Base-by-base conservation (phyloP, 148 eudicot genomes). In the Arctostaphylos glauca region DNA sequence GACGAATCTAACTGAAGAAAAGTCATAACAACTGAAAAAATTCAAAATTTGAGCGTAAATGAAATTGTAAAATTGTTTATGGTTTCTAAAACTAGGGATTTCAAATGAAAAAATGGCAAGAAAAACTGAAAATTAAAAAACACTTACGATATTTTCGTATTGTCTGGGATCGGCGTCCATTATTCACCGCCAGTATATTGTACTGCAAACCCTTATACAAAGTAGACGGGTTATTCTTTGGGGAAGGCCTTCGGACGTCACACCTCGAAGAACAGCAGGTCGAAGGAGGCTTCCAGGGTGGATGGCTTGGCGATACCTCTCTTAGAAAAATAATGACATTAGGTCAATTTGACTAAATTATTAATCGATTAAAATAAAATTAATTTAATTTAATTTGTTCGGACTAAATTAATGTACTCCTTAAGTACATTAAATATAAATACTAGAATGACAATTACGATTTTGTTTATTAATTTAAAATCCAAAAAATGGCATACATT, bases 81-180 rank as follows among this genome's bases (percentile, higher is more conserved):
- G 21, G 18, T 72, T 73, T 19, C 66, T 52, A 6, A 38, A 8
- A 49, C 18, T 8, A 31, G 2, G 78, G n/a, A 78, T 74, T 54
- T 43, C 19, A 84, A 54, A 3, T 2, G 13, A 78, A 50, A 0
- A 0, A n/a, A 16, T 31, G 21, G 12, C 9, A 18, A 6, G 0
- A 31, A 78, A 41, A 21, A 5, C 23, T 9, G 23, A 23, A 25
- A 76, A 64, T 18, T 47, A 7, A 2, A 71, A 31, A 74, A 58
- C 25, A 74, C 93, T 87, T 84, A 91, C 95, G 41, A 87, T 85
- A 66, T 79, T 86, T 47, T 92, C 95, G 81, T 87, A 91, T 23
- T 85, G 93, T 78, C 88, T 84, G 5, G 91, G 95, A 89, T 92
- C 95, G 75, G 86, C 73, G 52, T 90, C 94, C 93, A 92, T 92